phyloP scores from a whole-genome alignment of 306 rosid genomes.

The Medicago arabica region DNA sequence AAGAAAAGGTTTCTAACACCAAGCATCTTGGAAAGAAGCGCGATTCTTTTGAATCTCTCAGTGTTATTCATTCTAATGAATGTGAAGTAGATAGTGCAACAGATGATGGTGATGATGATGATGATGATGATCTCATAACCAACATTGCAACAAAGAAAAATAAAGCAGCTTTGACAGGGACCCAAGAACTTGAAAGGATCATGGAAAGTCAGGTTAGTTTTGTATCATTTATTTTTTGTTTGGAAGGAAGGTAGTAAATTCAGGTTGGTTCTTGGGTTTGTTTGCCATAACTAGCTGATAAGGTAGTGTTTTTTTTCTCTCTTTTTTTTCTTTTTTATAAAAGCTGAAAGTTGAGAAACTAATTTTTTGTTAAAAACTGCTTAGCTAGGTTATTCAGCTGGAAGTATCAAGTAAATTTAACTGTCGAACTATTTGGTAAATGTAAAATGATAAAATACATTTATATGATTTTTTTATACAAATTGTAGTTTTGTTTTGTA shows the following conservation, averaged over 20 bases:
- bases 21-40: slow-evolving; percentile 35
- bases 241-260: background rate
- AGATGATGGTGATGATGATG: slow-evolving; percentile 62
- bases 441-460: background rate
- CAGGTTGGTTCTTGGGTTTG: slow-evolving; percentile 35
- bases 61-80: slow-evolving; percentile 42
- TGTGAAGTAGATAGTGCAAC: slow-evolving; percentile 52
- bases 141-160: slow-evolving; percentile 57
- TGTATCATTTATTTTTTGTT: background rate
- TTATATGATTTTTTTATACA: background rate
- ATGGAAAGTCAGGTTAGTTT: slow-evolving; percentile 55
- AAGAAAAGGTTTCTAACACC: slow-evolving; percentile 44
- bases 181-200: slow-evolving; percentile 48
- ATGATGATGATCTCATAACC: slow-evolving; percentile 72
- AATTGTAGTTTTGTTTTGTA: background rate
- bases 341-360: background rate
- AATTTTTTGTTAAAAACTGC: background rate
- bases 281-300: slow-evolving; percentile 1
- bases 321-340: too few relatives aligned
- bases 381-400: background rate
- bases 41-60: slow-evolving; percentile 38
- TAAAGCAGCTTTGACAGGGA: slow-evolving; percentile 36
- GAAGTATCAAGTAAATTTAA: background rate
- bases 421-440: background rate
- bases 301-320: background rate